phyloP scores from a whole-genome alignment of 1,284 basidiomycete species.

The Irpex sp. region DNA sequence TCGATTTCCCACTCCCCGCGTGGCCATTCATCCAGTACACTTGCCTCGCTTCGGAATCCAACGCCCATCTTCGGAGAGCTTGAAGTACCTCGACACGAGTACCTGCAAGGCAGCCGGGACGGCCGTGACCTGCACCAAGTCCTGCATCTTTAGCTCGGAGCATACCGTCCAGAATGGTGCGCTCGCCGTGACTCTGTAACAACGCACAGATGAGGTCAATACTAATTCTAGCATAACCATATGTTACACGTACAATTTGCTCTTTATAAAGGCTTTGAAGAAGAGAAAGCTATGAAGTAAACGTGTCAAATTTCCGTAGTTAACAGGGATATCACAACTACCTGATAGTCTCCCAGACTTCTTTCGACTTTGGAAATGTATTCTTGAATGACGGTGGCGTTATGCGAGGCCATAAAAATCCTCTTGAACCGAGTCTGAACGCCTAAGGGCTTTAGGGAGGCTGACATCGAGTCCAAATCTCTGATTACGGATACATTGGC shows the following conservation, averaged over 20 bases:
- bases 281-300: background rate
- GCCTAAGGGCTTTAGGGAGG: background rate
- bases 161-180: background rate
- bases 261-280: background rate
- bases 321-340: background rate
- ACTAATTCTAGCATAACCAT: background rate
- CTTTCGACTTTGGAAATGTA: background rate
- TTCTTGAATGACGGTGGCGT: background rate
- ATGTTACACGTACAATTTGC: background rate
- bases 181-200: background rate
- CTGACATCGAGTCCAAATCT: background rate
- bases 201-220: background rate
- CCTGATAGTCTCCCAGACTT: background rate
- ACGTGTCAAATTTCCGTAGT: background rate
- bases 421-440: background rate
- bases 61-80: background rate
- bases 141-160: background rate
- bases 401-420: background rate
- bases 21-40: conserved; percentile 15
- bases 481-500: background rate
- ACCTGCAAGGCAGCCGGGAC: background rate
- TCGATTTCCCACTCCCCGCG: conserved; percentile 14
- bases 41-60: background rate
- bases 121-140: background rate
- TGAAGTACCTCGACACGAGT: background rate